Evolutionary conservation across 345 rosid species (phyloP).

Genomic region (Brassica incana): DNA sequence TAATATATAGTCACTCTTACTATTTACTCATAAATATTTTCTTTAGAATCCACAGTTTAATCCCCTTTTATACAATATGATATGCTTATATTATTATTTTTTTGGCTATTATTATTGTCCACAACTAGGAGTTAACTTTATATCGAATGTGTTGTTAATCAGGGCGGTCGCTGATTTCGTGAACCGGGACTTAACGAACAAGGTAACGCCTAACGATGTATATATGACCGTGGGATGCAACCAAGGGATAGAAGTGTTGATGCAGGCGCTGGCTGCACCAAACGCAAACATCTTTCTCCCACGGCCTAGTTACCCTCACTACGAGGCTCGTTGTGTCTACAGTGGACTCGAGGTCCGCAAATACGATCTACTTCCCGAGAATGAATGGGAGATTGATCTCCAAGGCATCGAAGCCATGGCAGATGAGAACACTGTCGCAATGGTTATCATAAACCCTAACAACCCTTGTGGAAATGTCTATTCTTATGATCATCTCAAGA

Average conservation of each 20-base stretch:
- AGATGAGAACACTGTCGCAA: constrained; percentile 63
- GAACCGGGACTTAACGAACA: constrained; percentile 54
- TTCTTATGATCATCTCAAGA: constrained; percentile 54
- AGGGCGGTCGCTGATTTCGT: constrained; percentile 70
- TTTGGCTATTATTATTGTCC: background rate
- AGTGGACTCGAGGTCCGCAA: constrained; percentile 56
- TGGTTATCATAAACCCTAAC: constrained; percentile 66
- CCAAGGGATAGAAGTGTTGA: constrained; percentile 55
- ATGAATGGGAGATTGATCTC: constrained; percentile 70
- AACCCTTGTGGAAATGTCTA: constrained; percentile 71
- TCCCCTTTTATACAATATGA: background rate
- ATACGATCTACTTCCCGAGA: constrained; percentile 66
- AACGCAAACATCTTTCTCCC: constrained; percentile 71
- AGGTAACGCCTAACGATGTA: constrained; percentile 55
- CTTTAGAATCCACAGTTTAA: background rate
- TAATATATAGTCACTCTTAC: background rate
- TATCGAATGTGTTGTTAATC: constrained; percentile 3
- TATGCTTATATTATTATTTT: no score
- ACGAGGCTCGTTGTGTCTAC: constrained; percentile 48
- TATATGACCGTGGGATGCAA: constrained; percentile 58
- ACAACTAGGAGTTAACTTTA: background rate
- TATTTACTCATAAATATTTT: background rate
- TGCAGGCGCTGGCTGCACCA: constrained; percentile 53
- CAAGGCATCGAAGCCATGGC: constrained; percentile 56
- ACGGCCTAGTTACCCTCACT: constrained; percentile 61